Evolutionary conservation across 345 rosid genomes (phyloP).

Genomic region (Eucalyptus pumila): DNA sequence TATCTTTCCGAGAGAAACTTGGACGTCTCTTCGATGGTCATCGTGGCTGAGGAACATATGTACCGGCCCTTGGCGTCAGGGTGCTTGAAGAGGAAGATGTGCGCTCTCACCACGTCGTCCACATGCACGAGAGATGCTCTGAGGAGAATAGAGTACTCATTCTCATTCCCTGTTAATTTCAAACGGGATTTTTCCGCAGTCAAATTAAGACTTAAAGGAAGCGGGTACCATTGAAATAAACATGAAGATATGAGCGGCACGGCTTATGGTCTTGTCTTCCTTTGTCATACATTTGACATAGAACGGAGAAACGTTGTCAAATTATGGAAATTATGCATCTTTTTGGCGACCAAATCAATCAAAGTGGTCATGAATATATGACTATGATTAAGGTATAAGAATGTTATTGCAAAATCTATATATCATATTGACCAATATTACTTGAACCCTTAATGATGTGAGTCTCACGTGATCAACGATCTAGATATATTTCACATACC

Average conservation of each 20-base stretch:
- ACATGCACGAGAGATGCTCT: too few species aligned
- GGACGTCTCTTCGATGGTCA: too few species aligned
- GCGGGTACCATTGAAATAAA: too few species aligned
- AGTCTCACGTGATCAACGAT: neutral
- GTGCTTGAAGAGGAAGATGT: too few species aligned
- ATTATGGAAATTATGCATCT: neutral
- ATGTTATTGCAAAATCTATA: neutral
- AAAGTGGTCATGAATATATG: neutral
- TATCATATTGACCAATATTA: neutral
- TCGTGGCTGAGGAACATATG: too few species aligned
- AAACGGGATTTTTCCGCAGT: neutral
- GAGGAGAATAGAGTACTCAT: too few species aligned
- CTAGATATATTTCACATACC: neutral
- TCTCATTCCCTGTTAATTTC: too few species aligned
- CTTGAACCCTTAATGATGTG: neutral
- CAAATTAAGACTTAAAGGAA: neutral
- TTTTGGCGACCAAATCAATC: neutral
- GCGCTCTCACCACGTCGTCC: too few species aligned
- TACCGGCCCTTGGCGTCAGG: too few species aligned
- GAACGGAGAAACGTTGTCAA: neutral
- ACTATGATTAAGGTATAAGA: rapidly evolving
- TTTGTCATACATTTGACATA: neutral
- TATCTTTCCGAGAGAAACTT: too few species aligned
- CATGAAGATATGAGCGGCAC: neutral
- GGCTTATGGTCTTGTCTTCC: neutral